Base-by-base conservation (phyloP, 1,139 yeast species). In the Protomyces gravidus region DNA sequence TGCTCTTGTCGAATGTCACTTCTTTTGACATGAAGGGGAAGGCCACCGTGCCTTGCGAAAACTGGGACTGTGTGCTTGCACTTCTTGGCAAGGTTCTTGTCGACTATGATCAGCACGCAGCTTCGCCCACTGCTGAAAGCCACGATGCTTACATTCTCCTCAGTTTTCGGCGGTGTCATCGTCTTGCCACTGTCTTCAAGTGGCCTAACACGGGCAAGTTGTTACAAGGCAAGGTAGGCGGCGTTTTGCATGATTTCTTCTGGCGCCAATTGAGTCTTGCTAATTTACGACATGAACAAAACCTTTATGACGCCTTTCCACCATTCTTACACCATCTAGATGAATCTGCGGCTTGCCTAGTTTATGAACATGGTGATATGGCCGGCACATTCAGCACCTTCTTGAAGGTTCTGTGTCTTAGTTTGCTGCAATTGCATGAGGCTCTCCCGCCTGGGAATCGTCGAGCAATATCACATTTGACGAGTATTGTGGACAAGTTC, bases 401-500 rank as follows among this genome's bases (percentile, higher is more conserved):
- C 17, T 46, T 53, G 2, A 45, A 53, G 21, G 5, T 53, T 3
- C 51, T 53, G 3, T 32, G 58, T 27, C 30, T 53, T 17, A 45
- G 51, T 3, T 13, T 53, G 11, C 45, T 7, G 11, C 49, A 53
- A 25, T 21, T 13, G 17, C 36, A 45, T 25, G 21, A 11, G 11
- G 15, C 23, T 19, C 11, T 53, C 19, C 21, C 19, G 7, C 17
- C 23, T 4, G 7, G 15, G 13, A 7, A 27, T 11, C 42, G 26
- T 23, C 36, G 58, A 9, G 36, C 39, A 6, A 46, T 26, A 17
- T 33, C 19, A 9, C 32, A 30, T 7, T 42, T 50, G 4, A 45
- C 36, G 5, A 49, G 28, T 6, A 17, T 53, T 6, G 51, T 53
- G 5, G 58, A 53, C 58, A 53, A 53, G 19, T 53, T 53, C 33